Base-by-base conservation (phyloP, 148 eudicot species). In the Rhododendron ovatum region DNA sequence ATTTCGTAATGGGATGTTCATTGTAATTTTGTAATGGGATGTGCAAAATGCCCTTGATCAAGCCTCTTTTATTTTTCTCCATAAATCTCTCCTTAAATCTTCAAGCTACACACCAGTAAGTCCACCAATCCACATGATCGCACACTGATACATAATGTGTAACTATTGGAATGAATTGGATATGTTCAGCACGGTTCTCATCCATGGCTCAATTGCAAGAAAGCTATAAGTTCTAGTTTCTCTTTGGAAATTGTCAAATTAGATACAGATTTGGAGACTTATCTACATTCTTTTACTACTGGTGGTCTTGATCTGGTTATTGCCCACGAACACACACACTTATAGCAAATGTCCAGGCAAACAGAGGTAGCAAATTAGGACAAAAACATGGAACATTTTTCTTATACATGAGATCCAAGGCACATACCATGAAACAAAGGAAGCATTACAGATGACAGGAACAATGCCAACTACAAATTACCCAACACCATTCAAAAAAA, bases 321-420 rank as follows among this genome's bases (percentile, higher is more conserved):
- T 43, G 98, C 99, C 78, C 99, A 96, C 90, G 95, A 95, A 35
- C 37, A 35, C 37, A 35, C 37, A 35, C 37, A 35, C 37, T 35
- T 35, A 35, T 2, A 35, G 37, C 37, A 35, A 35, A 35, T 35
- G 37, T 35, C 37, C 37, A 35, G 37, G 3, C 37, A 35, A 35
- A 35, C 41, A 39, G 41, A 39, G 41, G 41, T 39, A 39, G 41
- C 6, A 39, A 6, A 39, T 39, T 39, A 39, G 41, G 41, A 39
- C 41, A 39, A 39, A 39, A 39, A 39, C 41, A 39, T 39, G 41
- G 41, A 39, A 39, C 41, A 39, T 39, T 39, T 39, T 39, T 39
- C 6, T 4, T 39, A 39, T 39, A 39, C 41, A 39, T 39, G 41
- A 5, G 41, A 39, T 6, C 41, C 41, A 39, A 4, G 41, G 41